Evolutionary conservation across 2,329 filamentous ascomycete species (phyloP).

Genomic region (Mycosphaerella arachidis): DNA sequence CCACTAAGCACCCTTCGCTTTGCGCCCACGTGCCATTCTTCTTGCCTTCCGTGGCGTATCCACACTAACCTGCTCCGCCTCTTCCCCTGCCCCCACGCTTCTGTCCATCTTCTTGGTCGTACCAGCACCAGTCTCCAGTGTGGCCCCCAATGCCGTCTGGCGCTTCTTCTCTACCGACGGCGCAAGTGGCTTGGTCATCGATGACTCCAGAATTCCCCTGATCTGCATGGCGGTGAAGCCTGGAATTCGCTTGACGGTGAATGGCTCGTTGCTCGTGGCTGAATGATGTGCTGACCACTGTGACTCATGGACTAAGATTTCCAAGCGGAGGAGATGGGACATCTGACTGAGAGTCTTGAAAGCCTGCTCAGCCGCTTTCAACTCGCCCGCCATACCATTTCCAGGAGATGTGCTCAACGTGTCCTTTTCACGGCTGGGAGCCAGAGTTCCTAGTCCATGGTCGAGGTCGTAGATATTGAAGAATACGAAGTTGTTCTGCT

Average conservation of each 20-base stretch:
- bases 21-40: background rate
- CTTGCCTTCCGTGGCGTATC: background rate
- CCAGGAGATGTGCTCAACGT: background rate
- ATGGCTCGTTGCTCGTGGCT: background rate
- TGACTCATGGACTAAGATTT: conserved; percentile 9
- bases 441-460: background rate
- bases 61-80: background rate
- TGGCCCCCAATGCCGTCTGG: background rate
- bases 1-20: background rate
- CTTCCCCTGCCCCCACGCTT: conserved; percentile 1
- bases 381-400: background rate
- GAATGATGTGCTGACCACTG: background rate
- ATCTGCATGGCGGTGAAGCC: conserved; percentile 4
- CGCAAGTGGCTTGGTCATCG: background rate
- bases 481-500: conserved; percentile 65
- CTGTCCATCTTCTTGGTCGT: background rate
- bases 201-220: background rate
- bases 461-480: conserved; percentile 8
- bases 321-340: conserved; percentile 5
- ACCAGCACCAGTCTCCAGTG: too few species aligned
- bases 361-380: background rate
- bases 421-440: background rate
- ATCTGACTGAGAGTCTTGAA: conserved; percentile 6
- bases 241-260: background rate
- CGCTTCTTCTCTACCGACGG: conserved; percentile 1